Evolutionary conservation across 164 flowering plant species (phyloP).

Genomic region (Tetracentron sinense): DNA sequence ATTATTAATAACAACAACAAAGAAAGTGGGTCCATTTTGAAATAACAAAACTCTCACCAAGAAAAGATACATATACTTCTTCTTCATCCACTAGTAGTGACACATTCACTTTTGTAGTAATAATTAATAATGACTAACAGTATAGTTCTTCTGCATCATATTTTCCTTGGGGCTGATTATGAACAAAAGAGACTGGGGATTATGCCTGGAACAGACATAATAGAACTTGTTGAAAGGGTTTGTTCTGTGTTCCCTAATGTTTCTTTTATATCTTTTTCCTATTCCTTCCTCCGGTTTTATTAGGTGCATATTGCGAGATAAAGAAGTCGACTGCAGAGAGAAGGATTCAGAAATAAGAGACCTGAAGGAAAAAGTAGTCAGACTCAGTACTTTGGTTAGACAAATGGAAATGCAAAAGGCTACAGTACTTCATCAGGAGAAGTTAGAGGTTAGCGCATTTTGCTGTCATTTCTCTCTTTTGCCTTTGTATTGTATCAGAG

Average conservation of each 20-base stretch:
- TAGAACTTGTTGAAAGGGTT: conserved; percentile 1
- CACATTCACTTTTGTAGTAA: no score
- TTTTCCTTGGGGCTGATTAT: not conserved
- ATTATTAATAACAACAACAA: no score
- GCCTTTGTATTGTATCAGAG: not conserved
- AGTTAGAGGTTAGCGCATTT: conserved; percentile 43
- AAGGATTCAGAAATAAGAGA: conserved; percentile 69
- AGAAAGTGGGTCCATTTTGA: no score
- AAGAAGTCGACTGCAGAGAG: conserved; percentile 72
- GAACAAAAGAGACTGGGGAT: not conserved
- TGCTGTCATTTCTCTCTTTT: not conserved
- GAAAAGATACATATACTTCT: no score
- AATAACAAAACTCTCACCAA: no score
- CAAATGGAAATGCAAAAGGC: conserved; percentile 61
- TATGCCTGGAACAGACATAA: not conserved
- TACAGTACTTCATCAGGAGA: conserved; percentile 46
- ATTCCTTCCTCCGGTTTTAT: conserved; percentile 1
- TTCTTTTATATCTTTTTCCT: not conserved
- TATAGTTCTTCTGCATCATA: not conserved
- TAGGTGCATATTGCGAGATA: conserved; percentile 79
- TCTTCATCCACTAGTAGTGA: not conserved
- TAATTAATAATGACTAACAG: no score
- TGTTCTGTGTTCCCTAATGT: not conserved
- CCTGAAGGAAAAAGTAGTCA: conserved; percentile 68
- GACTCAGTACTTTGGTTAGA: conserved; percentile 43